Conservation (phyloP, 805 yeast genomes). For the Millerago galiae region DNA sequence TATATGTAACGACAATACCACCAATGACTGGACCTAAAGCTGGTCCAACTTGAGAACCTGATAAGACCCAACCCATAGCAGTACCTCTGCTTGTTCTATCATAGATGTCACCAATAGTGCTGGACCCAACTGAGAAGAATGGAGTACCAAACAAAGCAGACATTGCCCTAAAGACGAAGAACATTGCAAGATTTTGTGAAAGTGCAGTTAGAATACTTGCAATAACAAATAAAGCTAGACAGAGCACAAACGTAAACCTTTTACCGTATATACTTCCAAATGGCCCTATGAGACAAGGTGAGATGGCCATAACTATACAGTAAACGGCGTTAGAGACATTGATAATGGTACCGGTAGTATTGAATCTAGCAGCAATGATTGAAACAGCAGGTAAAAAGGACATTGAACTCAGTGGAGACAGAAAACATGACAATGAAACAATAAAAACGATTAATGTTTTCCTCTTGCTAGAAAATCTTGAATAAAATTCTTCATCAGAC, state of each 20-base stretch:
- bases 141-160: slow-evolving; percentile 52
- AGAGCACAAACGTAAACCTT: slow-evolving; percentile 35
- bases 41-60: slow-evolving; percentile 49
- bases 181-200: slow-evolving; percentile 47
- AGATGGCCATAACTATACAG: slow-evolving; percentile 44
- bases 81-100: slow-evolving; percentile 43
- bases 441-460: slow-evolving; percentile 24
- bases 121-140: slow-evolving; percentile 48
- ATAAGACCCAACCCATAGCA: slow-evolving; percentile 42
- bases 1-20: slow-evolving; percentile 45
- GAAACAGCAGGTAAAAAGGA: slow-evolving; percentile 47
- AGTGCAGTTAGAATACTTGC: slow-evolving; percentile 35
- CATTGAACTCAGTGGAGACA: slow-evolving; percentile 37
- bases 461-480: slow-evolving; percentile 16
- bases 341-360: slow-evolving; percentile 40
- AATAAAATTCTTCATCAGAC: slow-evolving; percentile 11
- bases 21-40: slow-evolving; percentile 50
- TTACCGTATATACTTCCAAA: slow-evolving; percentile 49
- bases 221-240: slow-evolving; percentile 28
- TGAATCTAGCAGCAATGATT: slow-evolving; percentile 37
- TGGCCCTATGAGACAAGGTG: slow-evolving; percentile 46
- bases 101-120: slow-evolving; percentile 43
- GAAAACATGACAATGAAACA: slow-evolving; percentile 33
- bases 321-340: slow-evolving; percentile 44
- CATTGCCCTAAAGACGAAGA: slow-evolving; percentile 42